A percentile compares a stretch with the other conserved stretches of the same genome.
These are phyloP conservation scores for Gossypium aridum DNA, from an alignment of 441 rosid genomes.

Conservation along the genomic window DNA sequence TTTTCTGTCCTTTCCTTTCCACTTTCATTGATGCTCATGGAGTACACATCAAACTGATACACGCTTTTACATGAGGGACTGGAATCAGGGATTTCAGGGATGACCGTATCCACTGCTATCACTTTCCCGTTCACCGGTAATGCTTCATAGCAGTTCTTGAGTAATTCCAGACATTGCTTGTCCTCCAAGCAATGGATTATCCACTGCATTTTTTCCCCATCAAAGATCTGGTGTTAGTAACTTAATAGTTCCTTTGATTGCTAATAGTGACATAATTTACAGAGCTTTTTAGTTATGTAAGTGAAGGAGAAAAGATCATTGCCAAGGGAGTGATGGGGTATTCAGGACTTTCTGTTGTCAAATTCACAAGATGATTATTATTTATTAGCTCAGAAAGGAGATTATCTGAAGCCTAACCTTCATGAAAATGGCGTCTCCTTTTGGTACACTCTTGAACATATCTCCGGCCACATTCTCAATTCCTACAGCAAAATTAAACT, in stretches of 20 bases:
- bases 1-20: conserved; percentile 39
- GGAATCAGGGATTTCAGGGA: conserved; percentile 28
- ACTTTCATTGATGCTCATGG: conserved; percentile 24
- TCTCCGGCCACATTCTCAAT: conserved; percentile 38
- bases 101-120: conserved; percentile 32
- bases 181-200: conserved; percentile 34
- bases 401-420: conserved; percentile 22
- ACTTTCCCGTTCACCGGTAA: conserved; percentile 31
- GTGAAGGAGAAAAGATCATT: too few species aligned
- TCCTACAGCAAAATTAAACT: conserved; percentile 13
- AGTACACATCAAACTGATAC: conserved; percentile 31
- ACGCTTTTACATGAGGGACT: conserved; percentile 19
- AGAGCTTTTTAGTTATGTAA: too few species aligned
- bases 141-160: conserved; percentile 33
- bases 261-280: not conserved
- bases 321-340: too few species aligned
- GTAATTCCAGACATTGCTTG: conserved; percentile 34
- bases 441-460: conserved; percentile 31
- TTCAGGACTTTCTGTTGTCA: too few species aligned
- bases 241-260: not conserved
- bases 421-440: conserved; percentile 47
- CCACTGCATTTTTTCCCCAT: conserved; percentile 26
- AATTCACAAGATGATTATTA: not conserved
- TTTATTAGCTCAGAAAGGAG: not conserved
- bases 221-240: not conserved